Evolutionary conservation across 768 basidiomycete species (phyloP).

Genomic region (Neoboletus subvelutipes): DNA sequence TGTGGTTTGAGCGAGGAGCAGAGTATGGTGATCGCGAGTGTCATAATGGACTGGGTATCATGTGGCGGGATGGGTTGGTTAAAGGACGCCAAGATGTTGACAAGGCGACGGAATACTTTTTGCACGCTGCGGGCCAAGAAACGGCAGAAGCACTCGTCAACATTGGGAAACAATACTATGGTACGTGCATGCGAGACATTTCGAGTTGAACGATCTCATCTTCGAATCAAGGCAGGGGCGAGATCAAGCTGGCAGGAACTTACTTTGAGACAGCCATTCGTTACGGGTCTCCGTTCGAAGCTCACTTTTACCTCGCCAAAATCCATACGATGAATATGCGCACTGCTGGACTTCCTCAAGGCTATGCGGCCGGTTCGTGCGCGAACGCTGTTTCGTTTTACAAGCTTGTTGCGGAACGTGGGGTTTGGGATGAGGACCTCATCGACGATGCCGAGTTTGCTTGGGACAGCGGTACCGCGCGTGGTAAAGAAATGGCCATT

Average conservation of each 20-base stretch:
- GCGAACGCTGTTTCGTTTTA: slow-evolving; percentile 90
- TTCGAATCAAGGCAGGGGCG: slow-evolving; percentile 56
- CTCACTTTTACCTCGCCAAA: slow-evolving; percentile 89
- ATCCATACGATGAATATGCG: slow-evolving; percentile 64
- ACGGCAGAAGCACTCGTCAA: slow-evolving; percentile 92
- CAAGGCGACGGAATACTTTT: slow-evolving; percentile 68
- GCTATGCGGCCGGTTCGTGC: slow-evolving; percentile 70
- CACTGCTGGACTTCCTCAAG: slow-evolving; percentile 40
- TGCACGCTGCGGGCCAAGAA: slow-evolving; percentile 79
- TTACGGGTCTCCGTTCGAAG: slow-evolving; percentile 89
- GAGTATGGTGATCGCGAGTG: slow-evolving; percentile 83
- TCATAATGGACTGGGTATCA: slow-evolving; percentile 87
- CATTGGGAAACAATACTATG: slow-evolving; percentile 75
- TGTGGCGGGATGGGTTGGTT: slow-evolving; percentile 85
- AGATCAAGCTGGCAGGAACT: slow-evolving; percentile 60
- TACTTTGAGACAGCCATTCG: slow-evolving; percentile 86
- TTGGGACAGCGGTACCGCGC: slow-evolving; percentile 69
- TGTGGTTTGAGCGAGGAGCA: slow-evolving; percentile 93
- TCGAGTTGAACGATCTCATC: slow-evolving; percentile 3
- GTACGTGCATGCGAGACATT: slow-evolving; percentile 35
- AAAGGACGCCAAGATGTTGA: slow-evolving; percentile 65
- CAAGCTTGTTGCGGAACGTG: slow-evolving; percentile 90
- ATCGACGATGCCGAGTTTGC: slow-evolving; percentile 75
- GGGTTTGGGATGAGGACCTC: slow-evolving; percentile 81
- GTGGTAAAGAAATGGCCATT: slow-evolving; percentile 80